phyloP scores from a whole-genome alignment of 495 filamentous ascomycete genomes.

The Pyrenula aspistea region DNA sequence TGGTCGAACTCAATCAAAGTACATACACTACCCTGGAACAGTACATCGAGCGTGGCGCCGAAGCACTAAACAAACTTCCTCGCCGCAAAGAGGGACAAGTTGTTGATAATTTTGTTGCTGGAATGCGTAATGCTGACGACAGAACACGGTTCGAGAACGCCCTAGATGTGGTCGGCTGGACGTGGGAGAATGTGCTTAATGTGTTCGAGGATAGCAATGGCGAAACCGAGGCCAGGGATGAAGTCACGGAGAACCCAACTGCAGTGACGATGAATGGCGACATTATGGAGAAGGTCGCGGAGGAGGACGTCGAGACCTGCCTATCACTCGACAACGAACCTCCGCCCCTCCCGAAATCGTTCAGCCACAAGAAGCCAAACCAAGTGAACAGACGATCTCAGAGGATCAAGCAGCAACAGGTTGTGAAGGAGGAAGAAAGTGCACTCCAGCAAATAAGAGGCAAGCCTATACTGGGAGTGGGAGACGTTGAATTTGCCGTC shows the following conservation, averaged over 20 bases:
- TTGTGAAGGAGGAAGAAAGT: not conserved
- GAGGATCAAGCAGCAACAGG: not conserved
- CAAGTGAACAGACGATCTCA: not conserved
- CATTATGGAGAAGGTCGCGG: slow-evolving; percentile 4
- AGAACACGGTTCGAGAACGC: slow-evolving; percentile 7
- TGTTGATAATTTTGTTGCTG: slow-evolving; percentile 15
- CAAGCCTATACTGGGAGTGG: too few relatives aligned
- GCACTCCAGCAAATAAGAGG: too few relatives aligned
- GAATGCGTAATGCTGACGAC: slow-evolving; percentile 8
- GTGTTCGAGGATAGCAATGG: not conserved
- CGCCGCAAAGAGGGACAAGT: slow-evolving; percentile 8
- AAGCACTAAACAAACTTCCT: slow-evolving; percentile 1
- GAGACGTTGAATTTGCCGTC: too few relatives aligned
- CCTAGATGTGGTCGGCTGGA: slow-evolving; percentile 12
- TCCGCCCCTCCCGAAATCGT: too few relatives aligned
- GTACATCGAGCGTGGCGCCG: slow-evolving; percentile 12
- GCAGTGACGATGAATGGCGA: too few relatives aligned
- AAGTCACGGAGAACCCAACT: too few relatives aligned
- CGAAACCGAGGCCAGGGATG: too few relatives aligned
- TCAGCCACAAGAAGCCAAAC: not conserved
- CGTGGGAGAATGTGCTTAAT: slow-evolving; percentile 10
- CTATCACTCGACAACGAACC: too few relatives aligned
- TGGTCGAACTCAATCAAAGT: not conserved
- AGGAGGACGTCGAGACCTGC: slow-evolving; percentile 2
- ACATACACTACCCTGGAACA: slow-evolving; percentile 5